These are phyloP conservation scores for Jimgerdemannia lactiflua DNA, from an alignment of 192 early-diverging fungal genomes.

Conservation along the genomic window DNA sequence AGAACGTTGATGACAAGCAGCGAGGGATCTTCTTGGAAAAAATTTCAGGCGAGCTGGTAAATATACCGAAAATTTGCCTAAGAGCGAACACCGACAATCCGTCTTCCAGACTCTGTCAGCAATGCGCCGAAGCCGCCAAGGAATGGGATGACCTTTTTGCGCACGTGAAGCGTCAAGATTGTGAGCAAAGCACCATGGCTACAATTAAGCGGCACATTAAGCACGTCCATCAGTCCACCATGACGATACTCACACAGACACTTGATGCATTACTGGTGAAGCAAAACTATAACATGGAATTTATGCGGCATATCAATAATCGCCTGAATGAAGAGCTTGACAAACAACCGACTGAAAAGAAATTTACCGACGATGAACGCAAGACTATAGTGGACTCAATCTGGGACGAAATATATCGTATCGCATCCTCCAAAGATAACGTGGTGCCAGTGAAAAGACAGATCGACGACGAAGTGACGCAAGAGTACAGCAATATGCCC, in stretches of 20 bases:
- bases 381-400: neutral
- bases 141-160: neutral
- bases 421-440: neutral
- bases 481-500: neutral
- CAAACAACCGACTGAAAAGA: neutral
- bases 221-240: neutral
- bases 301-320: slow-evolving; percentile 1
- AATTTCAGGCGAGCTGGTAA: neutral
- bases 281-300: slow-evolving; percentile 8
- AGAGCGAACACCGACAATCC: neutral
- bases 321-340: neutral
- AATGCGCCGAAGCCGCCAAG: neutral
- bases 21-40: neutral
- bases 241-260: slow-evolving; percentile 6
- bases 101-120: neutral
- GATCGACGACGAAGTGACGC: slow-evolving; percentile 9
- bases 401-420: neutral
- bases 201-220: slow-evolving; percentile 11
- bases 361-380: neutral
- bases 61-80: neutral
- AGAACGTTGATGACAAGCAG: neutral
- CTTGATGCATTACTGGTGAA: slow-evolving; percentile 1
- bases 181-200: neutral
- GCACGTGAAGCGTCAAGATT: slow-evolving; percentile 3
- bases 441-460: neutral